Base-by-base conservation (phyloP, 1,284 basidiomycete genomes). In the Gomphus bonarii region DNA sequence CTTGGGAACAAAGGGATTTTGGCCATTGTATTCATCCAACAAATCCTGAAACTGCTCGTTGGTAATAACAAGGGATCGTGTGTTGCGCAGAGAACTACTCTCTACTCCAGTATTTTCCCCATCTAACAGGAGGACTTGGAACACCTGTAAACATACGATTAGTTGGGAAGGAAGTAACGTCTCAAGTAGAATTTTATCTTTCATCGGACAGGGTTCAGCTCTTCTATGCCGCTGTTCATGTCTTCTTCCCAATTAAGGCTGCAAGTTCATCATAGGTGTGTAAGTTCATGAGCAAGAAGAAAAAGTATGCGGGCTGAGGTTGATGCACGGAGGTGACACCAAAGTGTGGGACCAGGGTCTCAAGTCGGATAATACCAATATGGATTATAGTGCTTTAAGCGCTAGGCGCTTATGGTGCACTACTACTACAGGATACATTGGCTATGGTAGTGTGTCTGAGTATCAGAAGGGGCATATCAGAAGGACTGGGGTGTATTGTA, bases 191-290 rank as follows among this genome's bases (percentile, higher is more conserved):
- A 28, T 28, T 47, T 9, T 9, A 69, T 68, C 66, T 69, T 70
- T 68, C 69, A 71, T 14, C 68, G 64, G 50, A 63, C 63, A 3
- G 68, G 68, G 1, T 59, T 58, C 20, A 70, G 58, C 48, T 65
- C 60, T 31, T 64, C 57, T n/a, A 70, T 68, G 20, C 57, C 55
- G 11, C 65, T 63, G 57, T 65, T 66, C 69, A 71, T 70, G 42
- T 71, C 68, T 56, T 71, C 68, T 14, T 71, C 58, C 66, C 68
- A 72, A 50, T 75, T 74, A 20, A 69, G 63, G 8, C 70, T 63
- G 30, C 5, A 16, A 28, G 5, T 28, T 28, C 25, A 28, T 28
- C 25, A 28, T n/a, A n/a, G n/a, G n/a, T n/a, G n/a, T n/a, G n/a
- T n/a, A n/a, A n/a, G n/a, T n/a, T n/a, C n/a, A n/a, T n/a, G n/a